phyloP scores from a whole-genome alignment of 2,329 filamentous ascomycete species.

The Septoria linicola region DNA sequence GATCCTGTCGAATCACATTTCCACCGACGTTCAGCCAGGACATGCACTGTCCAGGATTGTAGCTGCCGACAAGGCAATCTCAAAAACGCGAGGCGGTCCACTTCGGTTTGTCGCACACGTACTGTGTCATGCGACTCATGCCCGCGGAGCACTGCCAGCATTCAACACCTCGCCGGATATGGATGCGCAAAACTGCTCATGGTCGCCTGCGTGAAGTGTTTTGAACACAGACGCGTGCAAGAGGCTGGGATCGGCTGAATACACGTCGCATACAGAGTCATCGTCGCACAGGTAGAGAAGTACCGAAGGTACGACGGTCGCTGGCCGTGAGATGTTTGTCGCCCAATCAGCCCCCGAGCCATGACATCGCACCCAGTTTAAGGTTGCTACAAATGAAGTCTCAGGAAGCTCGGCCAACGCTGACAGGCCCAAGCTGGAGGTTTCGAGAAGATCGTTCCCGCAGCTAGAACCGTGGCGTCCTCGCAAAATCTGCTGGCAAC shows the following conservation, averaged over 20 bases:
- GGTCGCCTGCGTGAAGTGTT: slow-evolving; percentile 8
- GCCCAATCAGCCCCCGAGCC: slow-evolving; percentile 8
- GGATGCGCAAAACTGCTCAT: neutral
- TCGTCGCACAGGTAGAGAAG: slow-evolving; percentile 10
- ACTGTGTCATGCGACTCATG: neutral
- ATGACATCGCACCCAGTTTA: slow-evolving; percentile 3
- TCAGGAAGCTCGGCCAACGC: slow-evolving; percentile 4
- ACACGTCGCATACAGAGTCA: slow-evolving; percentile 2
- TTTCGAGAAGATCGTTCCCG: slow-evolving; percentile 10
- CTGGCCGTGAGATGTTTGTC: neutral
- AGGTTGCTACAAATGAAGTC: slow-evolving; percentile 8
- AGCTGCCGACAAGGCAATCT: slow-evolving; percentile 1
- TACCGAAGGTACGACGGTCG: slow-evolving; percentile 6
- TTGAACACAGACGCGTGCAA: slow-evolving; percentile 13
- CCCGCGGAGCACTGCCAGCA: neutral
- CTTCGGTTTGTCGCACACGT: neutral
- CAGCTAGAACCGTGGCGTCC: slow-evolving; percentile 5
- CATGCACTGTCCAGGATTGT: neutral
- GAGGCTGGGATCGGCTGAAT: slow-evolving; percentile 1
- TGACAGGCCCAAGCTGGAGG: slow-evolving; percentile 3
- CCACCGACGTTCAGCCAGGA: slow-evolving; percentile 7
- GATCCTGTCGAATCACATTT: slow-evolving; percentile 9
- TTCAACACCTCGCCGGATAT: neutral
- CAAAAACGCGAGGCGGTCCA: slow-evolving; percentile 8
- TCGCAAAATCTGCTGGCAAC: neutral